A percentile compares a stretch with the other conserved stretches of the same genome.
Conservation (phyloP, 306 rosid genomes). For the Citrullus amarus region DNA sequence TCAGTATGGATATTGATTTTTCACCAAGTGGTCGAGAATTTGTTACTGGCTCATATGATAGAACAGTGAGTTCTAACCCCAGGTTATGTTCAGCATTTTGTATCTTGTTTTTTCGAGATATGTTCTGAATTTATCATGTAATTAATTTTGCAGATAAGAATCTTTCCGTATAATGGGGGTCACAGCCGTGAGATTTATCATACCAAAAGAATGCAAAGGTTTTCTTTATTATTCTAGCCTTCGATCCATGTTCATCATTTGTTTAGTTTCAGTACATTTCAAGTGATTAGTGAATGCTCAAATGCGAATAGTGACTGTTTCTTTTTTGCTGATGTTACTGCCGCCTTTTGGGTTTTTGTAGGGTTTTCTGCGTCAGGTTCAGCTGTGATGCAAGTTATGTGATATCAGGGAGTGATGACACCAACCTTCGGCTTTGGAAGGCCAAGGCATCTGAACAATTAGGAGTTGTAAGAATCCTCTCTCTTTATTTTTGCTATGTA, state of each 20-base stretch:
- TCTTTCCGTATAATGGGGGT: constrained; percentile 79
- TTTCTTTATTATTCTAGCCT: neutral
- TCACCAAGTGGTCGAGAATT: constrained; percentile 98
- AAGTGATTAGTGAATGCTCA: neutral
- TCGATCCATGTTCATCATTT: neutral
- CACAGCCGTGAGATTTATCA: constrained; percentile 93
- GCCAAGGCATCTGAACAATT: constrained; percentile 91
- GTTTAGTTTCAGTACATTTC: neutral
- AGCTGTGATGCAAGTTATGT: constrained; percentile 89
- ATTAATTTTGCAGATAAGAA: constrained; percentile 45
- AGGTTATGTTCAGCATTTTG: neutral
- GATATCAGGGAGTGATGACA: constrained; percentile 92
- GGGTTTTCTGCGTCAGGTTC: constrained; percentile 91
- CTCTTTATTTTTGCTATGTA: neutral
- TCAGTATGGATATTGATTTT: constrained; percentile 88
- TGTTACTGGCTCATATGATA: constrained; percentile 96
- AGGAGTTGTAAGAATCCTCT: constrained; percentile 65
- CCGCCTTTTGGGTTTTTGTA: constrained; percentile 16
- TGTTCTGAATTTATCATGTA: neutral
- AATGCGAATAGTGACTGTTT: neutral
- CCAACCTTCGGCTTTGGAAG: constrained; percentile 96
- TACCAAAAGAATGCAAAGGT: constrained; percentile 97
- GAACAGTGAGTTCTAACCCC: constrained; percentile 62
- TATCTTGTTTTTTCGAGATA: neutral
- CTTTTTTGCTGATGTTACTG: neutral